Percentiles rank a stretch among this genome's conserved stretches.
Conservation (phyloP, 2,329 filamentous ascomycete genomes). For the Chaetomium strumarium region DNA sequence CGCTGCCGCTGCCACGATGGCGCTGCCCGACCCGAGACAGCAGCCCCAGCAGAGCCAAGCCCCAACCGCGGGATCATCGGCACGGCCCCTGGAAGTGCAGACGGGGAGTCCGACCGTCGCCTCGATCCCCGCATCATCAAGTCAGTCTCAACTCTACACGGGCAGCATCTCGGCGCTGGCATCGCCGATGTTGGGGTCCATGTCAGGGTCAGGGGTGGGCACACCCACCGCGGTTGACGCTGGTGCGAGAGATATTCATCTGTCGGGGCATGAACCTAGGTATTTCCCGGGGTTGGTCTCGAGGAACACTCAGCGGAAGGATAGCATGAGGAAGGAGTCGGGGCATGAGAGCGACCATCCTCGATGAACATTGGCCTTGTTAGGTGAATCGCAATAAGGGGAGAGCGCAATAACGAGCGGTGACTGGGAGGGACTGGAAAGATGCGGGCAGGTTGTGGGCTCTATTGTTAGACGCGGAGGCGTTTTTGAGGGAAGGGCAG, state of each 20-base stretch:
- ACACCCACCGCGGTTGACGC: constrained; percentile 25
- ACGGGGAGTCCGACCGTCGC: not conserved
- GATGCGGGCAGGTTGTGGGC: no score
- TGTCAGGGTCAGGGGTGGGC: not conserved
- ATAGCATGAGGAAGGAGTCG: constrained; percentile 37
- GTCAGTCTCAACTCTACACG: not conserved
- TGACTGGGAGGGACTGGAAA: no score
- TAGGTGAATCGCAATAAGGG: not conserved
- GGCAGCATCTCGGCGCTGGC: not conserved
- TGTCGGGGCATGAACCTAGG: constrained; percentile 48
- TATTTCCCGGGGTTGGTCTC: constrained; percentile 68
- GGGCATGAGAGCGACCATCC: constrained; percentile 33
- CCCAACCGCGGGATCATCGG: not conserved
- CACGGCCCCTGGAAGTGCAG: not conserved
- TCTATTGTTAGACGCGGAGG: no score
- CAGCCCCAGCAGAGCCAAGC: not conserved
- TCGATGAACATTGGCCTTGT: not conserved
- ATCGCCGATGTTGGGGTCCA: constrained; percentile 8
- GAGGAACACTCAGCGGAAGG: constrained; percentile 39
- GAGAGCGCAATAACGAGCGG: not conserved
- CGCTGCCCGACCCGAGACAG: not conserved
- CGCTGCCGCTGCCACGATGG: not conserved
- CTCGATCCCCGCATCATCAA: not conserved
- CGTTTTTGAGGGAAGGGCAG: no score
- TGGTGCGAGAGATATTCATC: constrained; percentile 26